These are phyloP conservation scores for Ustulina deusta DNA, from an alignment of 2,329 filamentous ascomycete genomes.

Conservation along the genomic window DNA sequence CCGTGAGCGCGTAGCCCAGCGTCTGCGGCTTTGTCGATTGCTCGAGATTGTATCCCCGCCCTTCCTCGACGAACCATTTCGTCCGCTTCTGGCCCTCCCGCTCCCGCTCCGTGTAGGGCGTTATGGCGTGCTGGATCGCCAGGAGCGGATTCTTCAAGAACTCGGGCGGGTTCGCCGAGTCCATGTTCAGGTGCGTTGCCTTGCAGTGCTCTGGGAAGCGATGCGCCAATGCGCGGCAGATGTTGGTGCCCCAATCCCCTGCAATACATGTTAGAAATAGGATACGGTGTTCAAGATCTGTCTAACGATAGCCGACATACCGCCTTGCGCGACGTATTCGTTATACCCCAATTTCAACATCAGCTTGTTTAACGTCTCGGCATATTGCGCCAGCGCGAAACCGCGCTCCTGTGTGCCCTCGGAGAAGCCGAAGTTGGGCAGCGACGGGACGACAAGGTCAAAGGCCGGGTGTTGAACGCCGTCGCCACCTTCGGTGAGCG, in stretches of 20 bases:
- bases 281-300: neutral
- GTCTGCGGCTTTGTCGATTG: slow-evolving; percentile 80
- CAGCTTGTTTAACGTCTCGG: slow-evolving; percentile 73
- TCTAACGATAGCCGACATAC: slow-evolving; percentile 33
- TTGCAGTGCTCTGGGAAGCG: slow-evolving; percentile 68
- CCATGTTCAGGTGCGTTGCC: slow-evolving; percentile 72
- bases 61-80: slow-evolving; percentile 68
- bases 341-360: slow-evolving; percentile 76
- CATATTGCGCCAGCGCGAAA: slow-evolving; percentile 70
- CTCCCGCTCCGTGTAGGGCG: slow-evolving; percentile 65
- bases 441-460: slow-evolving; percentile 68
- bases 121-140: slow-evolving; percentile 66
- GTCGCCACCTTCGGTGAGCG: slow-evolving; percentile 53
- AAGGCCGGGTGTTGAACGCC: slow-evolving; percentile 57
- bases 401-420: slow-evolving; percentile 59
- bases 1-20: slow-evolving; percentile 74
- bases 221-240: slow-evolving; percentile 71
- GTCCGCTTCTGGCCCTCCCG: slow-evolving; percentile 63
- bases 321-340: slow-evolving; percentile 60
- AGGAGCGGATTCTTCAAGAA: slow-evolving; percentile 66
- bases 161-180: slow-evolving; percentile 60
- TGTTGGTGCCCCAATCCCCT: slow-evolving; percentile 77
- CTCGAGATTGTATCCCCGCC: slow-evolving; percentile 68
- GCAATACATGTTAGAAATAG: slow-evolving; percentile 25
- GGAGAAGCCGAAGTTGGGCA: slow-evolving; percentile 67